Evolutionary conservation across 1,139 yeast species (phyloP), one percentile per base, ranked within the genome.

Genomic region (Suhomyces taliae): DNA sequence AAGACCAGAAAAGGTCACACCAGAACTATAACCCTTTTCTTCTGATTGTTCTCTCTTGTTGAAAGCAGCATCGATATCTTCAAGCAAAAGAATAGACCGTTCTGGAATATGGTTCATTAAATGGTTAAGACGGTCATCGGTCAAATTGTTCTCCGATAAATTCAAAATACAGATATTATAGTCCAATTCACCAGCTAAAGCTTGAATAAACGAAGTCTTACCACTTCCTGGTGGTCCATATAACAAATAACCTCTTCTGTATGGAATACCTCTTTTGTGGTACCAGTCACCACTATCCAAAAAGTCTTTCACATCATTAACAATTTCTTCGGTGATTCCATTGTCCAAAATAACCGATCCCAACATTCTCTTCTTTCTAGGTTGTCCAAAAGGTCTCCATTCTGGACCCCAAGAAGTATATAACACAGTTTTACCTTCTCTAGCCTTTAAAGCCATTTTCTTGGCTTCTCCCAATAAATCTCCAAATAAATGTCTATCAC

Each of bases 151-250:
- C 61, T 93, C 99, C 26, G 97, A 85, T 42, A 93, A 74, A 61
- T 95, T 93, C 65, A 93, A 74, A 36, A 93, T 87, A 65, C 99
- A 95, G 58, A 93, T 93, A 64, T 91, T 91, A 68, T 93, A 93
- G 66, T 95, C 98, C 59, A 93, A 74, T 55, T 91, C 96, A 29
- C 98, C 99, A 0, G 99, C 99, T 48, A 93, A 73, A 0, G 99
- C 97, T 64, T 93, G 98, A 51, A 95, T 93, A 54, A 90, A 89
- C 57, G 96, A 87, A 1, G 98, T 90, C 62, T 93, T 93, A 46
- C 99, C 99, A 55, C 95, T 85, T 0, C 99, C 99, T 0, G 99
- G 99, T 0, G 99, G 99, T 0, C 99, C 99, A 66, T 89, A 91
- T 34, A 93, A 70, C 44, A 93, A 74, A 62, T 93, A 93, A 0